A percentile compares a stretch with the other conserved stretches of the same genome.
These are phyloP conservation scores for Suillus spraguei DNA, from an alignment of 768 basidiomycete species.

Conservation along the genomic window DNA sequence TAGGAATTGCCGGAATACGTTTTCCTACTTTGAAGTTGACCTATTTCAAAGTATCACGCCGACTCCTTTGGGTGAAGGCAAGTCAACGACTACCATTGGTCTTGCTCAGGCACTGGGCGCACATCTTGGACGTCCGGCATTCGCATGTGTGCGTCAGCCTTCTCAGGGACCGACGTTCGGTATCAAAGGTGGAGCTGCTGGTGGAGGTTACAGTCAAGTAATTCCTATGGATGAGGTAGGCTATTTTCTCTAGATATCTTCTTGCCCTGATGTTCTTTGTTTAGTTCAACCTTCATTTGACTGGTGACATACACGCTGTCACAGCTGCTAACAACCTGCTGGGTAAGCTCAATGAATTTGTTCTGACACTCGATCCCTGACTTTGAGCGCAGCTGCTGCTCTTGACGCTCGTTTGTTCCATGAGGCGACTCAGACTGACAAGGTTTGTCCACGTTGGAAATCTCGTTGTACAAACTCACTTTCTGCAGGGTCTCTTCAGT, in stretches of 20 bases:
- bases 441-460: slow-evolving; percentile 44
- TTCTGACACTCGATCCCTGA: neutral
- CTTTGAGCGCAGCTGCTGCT: slow-evolving; percentile 71
- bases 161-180: slow-evolving; percentile 99
- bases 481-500: slow-evolving; percentile 71
- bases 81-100: slow-evolving; percentile 97
- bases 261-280: slow-evolving; percentile 10
- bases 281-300: slow-evolving; percentile 93
- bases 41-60: slow-evolving; percentile 75
- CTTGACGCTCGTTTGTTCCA: slow-evolving; percentile 98
- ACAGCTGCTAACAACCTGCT: slow-evolving; percentile 97
- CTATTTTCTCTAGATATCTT: slow-evolving; percentile 8
- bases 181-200: slow-evolving; percentile 98
- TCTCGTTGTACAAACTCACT: neutral
- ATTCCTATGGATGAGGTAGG: slow-evolving; percentile 97
- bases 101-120: slow-evolving; percentile 96
- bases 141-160: slow-evolving; percentile 97
- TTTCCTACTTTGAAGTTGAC: slow-evolving; percentile 16
- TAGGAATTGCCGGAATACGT: slow-evolving; percentile 34
- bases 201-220: slow-evolving; percentile 97
- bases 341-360: slow-evolving; percentile 45
- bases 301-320: slow-evolving; percentile 97
- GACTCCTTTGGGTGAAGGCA: slow-evolving; percentile 96
- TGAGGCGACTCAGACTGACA: slow-evolving; percentile 93
- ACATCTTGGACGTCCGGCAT: slow-evolving; percentile 88